Evolutionary conservation across 1,139 yeast species (phyloP), one percentile per base, ranked within the genome.

Genomic region (Taphrina deformans): DNA sequence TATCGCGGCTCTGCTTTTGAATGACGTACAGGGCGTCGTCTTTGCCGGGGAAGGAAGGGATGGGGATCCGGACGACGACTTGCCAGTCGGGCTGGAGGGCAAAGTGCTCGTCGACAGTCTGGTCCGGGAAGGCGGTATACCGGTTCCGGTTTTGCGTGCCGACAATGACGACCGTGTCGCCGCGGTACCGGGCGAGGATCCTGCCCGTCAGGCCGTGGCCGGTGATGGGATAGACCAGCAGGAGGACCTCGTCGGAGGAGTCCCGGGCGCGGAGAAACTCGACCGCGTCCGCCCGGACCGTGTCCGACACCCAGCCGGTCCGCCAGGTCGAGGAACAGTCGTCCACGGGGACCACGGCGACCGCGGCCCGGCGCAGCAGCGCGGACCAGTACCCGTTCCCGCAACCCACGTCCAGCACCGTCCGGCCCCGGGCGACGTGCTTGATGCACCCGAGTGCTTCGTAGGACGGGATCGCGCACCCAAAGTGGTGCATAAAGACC

Each of bases 321-420:
- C 63, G 48, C 63, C 63, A 59, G 3, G 56, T 38, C 2, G 51
- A 38, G 10, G 50, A 38, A 12, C 53, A 24, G 27, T 59, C 56
- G 26, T 59, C 63, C 23, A 38, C 29, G 16, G 63, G 35, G 7
- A 48, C 50, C 16, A 59, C 56, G 14, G 23, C 24, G 24, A 58
- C 46, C 18, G 40, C 26, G 21, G n/a, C 18, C 3, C 21, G 33
- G 2, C 63, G 63, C 50, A 59, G 27, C 26, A 50, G 35, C 29
- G 45, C 50, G 23, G 63, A 16, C 63, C 63, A 59, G 50, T 59
- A 59, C 33, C 56, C 63, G 12, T 59, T 59, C 9, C 63, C 63
- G 23, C 63, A 59, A 14, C 63, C 63, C 33, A 59, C 51, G 18
- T 59, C 63, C 16, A 59, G 33, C 7, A 59, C 51, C 5, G 26